Conservation (phyloP, 2,329 filamentous ascomycete genomes). For the Aspergillus flavus region DNA sequence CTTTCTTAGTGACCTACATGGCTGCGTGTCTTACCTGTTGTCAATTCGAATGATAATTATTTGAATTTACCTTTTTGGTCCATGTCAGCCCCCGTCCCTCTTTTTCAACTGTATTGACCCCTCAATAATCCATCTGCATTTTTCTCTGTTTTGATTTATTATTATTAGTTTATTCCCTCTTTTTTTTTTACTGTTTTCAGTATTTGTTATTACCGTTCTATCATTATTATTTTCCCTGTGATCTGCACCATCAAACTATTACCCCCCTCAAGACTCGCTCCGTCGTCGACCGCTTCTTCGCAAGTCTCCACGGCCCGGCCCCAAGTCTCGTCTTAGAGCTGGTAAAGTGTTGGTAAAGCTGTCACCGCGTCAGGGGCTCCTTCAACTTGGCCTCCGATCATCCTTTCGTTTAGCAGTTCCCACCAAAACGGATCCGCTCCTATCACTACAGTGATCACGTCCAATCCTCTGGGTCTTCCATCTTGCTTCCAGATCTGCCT, state of each 20-base stretch:
- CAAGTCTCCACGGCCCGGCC: constrained; percentile 30
- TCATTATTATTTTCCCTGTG: constrained; percentile 15
- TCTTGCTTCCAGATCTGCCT: constrained; percentile 32
- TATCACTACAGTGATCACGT: constrained; percentile 37
- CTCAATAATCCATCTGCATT: constrained; percentile 24
- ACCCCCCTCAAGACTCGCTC: constrained; percentile 19
- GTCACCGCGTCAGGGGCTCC: constrained; percentile 42
- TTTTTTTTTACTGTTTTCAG: constrained; percentile 15
- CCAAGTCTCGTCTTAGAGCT: constrained; percentile 27
- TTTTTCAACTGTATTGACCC: constrained; percentile 17
- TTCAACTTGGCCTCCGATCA: constrained; percentile 26
- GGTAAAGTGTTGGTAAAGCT: constrained; percentile 26
- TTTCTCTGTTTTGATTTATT: constrained; percentile 8
- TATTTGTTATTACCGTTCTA: constrained; percentile 13
- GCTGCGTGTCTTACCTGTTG: constrained; percentile 10
- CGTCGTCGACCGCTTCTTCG: constrained; percentile 30
- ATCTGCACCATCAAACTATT: constrained; percentile 25
- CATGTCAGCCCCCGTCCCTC: constrained; percentile 19
- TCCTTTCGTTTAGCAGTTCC: constrained; percentile 32
- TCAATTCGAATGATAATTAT: constrained; percentile 10
- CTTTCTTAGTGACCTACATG: constrained; percentile 6
- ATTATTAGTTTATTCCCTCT: constrained; percentile 11
- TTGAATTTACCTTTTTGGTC: constrained; percentile 10
- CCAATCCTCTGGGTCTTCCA: constrained; percentile 32
- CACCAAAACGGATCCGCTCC: constrained; percentile 41